Percentiles rank a stretch among this genome's conserved stretches.
Evolutionary conservation across 1,284 basidiomycete genomes (phyloP).

Genomic region (Leccinum solheimii): DNA sequence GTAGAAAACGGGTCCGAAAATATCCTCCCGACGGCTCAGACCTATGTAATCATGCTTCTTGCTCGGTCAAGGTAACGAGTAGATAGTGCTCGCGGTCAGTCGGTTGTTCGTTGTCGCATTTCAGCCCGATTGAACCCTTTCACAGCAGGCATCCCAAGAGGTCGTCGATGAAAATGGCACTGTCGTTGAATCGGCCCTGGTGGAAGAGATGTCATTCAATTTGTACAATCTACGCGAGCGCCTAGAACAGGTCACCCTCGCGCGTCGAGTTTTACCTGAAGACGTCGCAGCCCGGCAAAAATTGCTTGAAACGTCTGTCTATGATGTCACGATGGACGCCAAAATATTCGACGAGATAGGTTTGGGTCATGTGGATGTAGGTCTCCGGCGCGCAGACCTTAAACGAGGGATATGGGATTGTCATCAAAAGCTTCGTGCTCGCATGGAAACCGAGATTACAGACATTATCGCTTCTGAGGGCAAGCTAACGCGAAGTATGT

Average conservation of each 20-base stretch:
- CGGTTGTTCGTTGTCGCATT: background rate
- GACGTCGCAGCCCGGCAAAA: conserved; percentile 76
- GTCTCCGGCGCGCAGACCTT: conserved; percentile 56
- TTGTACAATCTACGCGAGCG: conserved; percentile 66
- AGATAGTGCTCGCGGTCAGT: conserved; percentile 23
- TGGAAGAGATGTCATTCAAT: conserved; percentile 67
- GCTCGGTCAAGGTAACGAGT: too few relatives aligned
- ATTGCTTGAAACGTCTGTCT: conserved; percentile 81
- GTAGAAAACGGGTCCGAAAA: too few relatives aligned
- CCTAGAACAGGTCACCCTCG: conserved; percentile 61
- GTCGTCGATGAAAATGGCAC: conserved; percentile 22
- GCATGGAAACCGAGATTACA: conserved; percentile 59
- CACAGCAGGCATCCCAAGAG: conserved; percentile 21
- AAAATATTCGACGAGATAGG: conserved; percentile 63
- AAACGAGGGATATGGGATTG: conserved; percentile 88
- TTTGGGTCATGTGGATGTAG: conserved; percentile 47
- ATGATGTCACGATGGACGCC: conserved; percentile 78
- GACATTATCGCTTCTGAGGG: conserved; percentile 47
- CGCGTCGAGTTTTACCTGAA: conserved; percentile 63
- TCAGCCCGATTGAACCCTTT: background rate
- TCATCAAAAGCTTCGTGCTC: conserved; percentile 64
- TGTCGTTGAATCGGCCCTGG: conserved; percentile 17
- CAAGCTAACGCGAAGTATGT: conserved; percentile 27
- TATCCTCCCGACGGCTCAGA: too few relatives aligned
- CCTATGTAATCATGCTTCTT: too few relatives aligned